phyloP scores from a whole-genome alignment of 2,329 filamentous ascomycete genomes.

The Exserohilum rostratum region DNA sequence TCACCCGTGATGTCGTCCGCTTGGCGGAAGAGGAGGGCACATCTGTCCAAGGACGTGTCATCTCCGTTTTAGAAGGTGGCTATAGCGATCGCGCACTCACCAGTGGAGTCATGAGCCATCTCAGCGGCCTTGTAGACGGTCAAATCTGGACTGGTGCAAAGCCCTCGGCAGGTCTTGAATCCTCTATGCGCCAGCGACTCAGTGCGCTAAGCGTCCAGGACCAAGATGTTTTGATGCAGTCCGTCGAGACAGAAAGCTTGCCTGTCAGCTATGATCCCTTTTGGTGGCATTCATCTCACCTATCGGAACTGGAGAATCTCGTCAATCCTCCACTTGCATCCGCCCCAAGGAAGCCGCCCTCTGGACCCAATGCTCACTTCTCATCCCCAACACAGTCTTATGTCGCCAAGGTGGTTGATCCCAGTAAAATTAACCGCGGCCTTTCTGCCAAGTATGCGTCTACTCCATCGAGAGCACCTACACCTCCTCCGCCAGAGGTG shows the following conservation, averaged over 20 bases:
- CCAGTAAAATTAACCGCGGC: conserved; percentile 68
- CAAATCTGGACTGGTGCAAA: conserved; percentile 39
- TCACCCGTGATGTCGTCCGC: conserved; percentile 83
- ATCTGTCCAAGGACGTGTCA: conserved; percentile 79
- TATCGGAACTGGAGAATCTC: conserved; percentile 44
- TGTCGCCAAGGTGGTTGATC: conserved; percentile 75
- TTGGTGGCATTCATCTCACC: conserved; percentile 53
- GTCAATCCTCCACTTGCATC: conserved; percentile 38
- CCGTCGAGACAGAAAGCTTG: conserved; percentile 25
- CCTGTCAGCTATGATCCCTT: conserved; percentile 46
- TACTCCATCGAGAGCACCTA: conserved; percentile 54
- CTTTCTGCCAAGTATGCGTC: conserved; percentile 57
- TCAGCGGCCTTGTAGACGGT: conserved; percentile 78
- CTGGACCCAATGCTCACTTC: conserved; percentile 71
- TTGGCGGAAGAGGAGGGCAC: conserved; percentile 81
- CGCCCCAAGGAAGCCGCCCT: conserved; percentile 66
- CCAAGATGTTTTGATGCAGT: conserved; percentile 23
- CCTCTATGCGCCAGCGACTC: conserved; percentile 63
- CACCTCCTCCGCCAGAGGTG: conserved; percentile 79
- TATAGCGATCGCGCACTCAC: conserved; percentile 91
- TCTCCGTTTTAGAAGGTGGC: conserved; percentile 94
- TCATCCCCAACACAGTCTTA: conserved; percentile 89
- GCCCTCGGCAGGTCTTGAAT: conserved; percentile 56
- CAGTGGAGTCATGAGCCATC: conserved; percentile 87
- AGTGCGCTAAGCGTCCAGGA: conserved; percentile 49